Evolutionary conservation across 768 basidiomycete species (phyloP).

Genomic region (Suillus brevipes): DNA sequence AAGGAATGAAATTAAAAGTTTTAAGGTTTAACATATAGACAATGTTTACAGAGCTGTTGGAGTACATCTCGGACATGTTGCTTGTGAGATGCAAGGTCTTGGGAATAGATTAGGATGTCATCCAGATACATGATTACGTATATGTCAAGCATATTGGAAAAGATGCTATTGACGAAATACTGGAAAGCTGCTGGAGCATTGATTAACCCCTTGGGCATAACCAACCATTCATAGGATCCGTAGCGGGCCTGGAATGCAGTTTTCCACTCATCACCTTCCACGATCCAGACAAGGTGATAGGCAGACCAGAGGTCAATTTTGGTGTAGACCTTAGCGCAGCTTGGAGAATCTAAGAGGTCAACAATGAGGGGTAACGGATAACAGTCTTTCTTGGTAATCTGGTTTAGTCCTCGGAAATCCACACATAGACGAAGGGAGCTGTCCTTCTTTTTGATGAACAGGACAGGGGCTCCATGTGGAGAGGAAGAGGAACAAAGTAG

Average conservation of each 20-base stretch:
- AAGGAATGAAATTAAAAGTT: too few species aligned
- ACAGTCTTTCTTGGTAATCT: too few species aligned
- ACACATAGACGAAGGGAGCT: too few species aligned
- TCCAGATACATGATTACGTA: background rate
- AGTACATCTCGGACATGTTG: background rate
- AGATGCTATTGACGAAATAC: background rate
- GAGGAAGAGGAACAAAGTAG: too few species aligned
- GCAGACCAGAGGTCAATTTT: too few species aligned
- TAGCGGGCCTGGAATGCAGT: background rate
- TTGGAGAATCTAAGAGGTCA: too few species aligned
- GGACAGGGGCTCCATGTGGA: too few species aligned
- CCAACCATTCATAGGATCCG: background rate
- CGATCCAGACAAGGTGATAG: background rate
- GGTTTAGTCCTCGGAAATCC: too few species aligned
- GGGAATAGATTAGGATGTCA: background rate
- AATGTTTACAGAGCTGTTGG: rapidly evolving
- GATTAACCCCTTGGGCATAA: background rate
- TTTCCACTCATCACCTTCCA: background rate
- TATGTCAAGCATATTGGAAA: background rate
- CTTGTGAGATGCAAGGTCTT: background rate
- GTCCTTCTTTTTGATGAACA: too few species aligned
- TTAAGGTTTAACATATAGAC: too few species aligned
- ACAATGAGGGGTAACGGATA: too few species aligned
- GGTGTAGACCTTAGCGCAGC: too few species aligned
- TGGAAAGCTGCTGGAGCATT: background rate